phyloP scores from a whole-genome alignment of 2,329 filamentous ascomycete species.

The Dactylellina cionopaga region DNA sequence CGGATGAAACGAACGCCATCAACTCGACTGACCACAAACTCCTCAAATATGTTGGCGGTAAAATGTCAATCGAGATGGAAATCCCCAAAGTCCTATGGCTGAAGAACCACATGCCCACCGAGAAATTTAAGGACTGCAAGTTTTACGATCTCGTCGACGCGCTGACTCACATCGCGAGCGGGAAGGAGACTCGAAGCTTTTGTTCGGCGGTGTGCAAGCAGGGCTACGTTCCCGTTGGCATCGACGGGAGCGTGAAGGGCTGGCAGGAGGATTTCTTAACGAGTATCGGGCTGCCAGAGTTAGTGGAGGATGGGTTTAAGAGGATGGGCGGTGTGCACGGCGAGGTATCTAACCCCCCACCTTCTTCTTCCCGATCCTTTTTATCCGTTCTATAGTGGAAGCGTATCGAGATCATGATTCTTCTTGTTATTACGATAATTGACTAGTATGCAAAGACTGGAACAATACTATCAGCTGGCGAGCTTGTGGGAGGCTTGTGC shows the following conservation, averaged over 20 bases:
- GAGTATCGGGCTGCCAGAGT: constrained; percentile 84
- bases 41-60: constrained; percentile 93
- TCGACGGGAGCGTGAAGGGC: constrained; percentile 95
- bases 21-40: constrained; percentile 92
- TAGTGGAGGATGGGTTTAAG: constrained; percentile 86
- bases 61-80: constrained; percentile 99
- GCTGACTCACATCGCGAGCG: constrained; percentile 91
- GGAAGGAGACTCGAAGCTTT: constrained; percentile 89
- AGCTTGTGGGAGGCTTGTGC: constrained; percentile 85
- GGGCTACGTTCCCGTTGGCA: constrained; percentile 93
- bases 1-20: constrained; percentile 90
- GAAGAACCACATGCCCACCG: constrained; percentile 95
- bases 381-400: constrained; percentile 28
- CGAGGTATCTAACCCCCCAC: constrained; percentile 79
- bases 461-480: constrained; percentile 87
- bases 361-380: constrained; percentile 52
- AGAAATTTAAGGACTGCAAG: constrained; percentile 90
- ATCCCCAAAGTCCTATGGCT: constrained; percentile 98
- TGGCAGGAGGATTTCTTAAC: constrained; percentile 96
- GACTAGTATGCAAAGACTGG: constrained; percentile 74
- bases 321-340: constrained; percentile 93
- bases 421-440: constrained; percentile 25
- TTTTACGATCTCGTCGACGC: constrained; percentile 96
- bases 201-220: constrained; percentile 98
- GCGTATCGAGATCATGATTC: constrained; percentile 51